Base-by-base conservation (phyloP, 768 basidiomycete genomes). In the Hortiboletus flavorubellus region DNA sequence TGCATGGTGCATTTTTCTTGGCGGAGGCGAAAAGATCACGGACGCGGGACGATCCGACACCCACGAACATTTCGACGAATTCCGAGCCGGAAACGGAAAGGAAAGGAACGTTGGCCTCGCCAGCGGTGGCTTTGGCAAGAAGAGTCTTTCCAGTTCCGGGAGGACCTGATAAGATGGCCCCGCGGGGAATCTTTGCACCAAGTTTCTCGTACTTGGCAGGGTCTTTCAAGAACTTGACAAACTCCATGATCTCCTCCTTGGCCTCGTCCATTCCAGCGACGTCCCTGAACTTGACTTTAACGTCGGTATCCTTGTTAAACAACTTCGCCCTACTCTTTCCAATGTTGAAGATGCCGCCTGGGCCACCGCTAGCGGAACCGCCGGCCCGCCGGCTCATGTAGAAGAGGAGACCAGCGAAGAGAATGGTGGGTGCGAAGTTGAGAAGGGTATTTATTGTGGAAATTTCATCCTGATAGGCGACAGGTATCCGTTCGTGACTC, bases 201-300 rank as follows among this genome's bases (percentile, higher is more conserved):
- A 99, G 83, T 62, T 86, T 92, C 75, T 98, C 92, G 76, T 97
- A 99, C 70, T 88, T 89, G 31, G 84, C 75, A 12, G 97, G 97
- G 54, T 98, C 90, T 76, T 98, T 98, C 67, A 99, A 78, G 78
- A 99, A 98, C 64, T 97, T 95, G 70, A 99, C 97, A 63, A 98
- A 99, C 71, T 99, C 97, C 92, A 98, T 96, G 64, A 99, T 96
- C 76, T 99, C 97, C 77, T 95, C 91, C 78, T 99, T 99, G 42
- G 95, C 97, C 74, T 99, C 97, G 74, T 99, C 97, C 96, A 98
- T 98, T 37, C 97, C 97, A 14, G 97, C 97, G 16, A 99, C 93
- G 68, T 99, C 94, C 75, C 86, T 86, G 78, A 99, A 99, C 71
- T 90, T 90, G 65, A 89, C 85, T 69, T 85, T 89, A 68, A 98